Conservation (phyloP, 106 monocot genomes). For the Platanthera guangdongensis region DNA sequence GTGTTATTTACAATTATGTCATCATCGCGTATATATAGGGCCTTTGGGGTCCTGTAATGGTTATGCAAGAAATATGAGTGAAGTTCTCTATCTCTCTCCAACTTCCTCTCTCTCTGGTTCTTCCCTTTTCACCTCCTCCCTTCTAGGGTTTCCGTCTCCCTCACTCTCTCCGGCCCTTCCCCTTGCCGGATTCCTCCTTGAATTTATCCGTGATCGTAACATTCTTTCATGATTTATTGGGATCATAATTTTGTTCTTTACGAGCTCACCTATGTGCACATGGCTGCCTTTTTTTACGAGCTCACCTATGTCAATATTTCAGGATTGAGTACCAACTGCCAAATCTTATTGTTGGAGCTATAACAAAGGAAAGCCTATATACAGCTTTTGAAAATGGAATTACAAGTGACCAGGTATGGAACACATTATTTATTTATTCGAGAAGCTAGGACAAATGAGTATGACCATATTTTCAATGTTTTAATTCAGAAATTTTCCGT, state of each 20-base stretch:
- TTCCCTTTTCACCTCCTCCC: too few relatives aligned
- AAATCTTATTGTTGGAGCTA: slow-evolving; percentile 88
- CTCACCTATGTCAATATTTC: slow-evolving; percentile 3
- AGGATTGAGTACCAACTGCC: slow-evolving; percentile 97
- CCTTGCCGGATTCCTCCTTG: too few relatives aligned
- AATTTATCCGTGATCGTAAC: too few relatives aligned
- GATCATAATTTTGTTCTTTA: background rate
- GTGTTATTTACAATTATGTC: too few relatives aligned
- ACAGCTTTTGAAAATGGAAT: slow-evolving; percentile 98
- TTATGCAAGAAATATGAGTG: too few relatives aligned
- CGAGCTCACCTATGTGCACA: background rate
- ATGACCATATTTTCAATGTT: background rate
- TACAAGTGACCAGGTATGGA: slow-evolving; percentile 67
- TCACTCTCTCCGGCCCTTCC: too few relatives aligned
- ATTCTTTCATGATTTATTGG: background rate
- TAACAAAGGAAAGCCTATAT: slow-evolving; percentile 96
- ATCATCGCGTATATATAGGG: too few relatives aligned
- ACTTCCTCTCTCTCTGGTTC: too few relatives aligned
- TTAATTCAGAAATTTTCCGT: background rate
- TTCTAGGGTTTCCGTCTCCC: too few relatives aligned
- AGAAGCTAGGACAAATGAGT: background rate
- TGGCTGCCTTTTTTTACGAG: background rate
- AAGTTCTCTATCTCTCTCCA: too few relatives aligned
- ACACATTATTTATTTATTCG: background rate
- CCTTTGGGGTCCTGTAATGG: too few relatives aligned